Evolutionary conservation across 148 eudicot genomes (phyloP).

Genomic region (Diospyros lotus): DNA sequence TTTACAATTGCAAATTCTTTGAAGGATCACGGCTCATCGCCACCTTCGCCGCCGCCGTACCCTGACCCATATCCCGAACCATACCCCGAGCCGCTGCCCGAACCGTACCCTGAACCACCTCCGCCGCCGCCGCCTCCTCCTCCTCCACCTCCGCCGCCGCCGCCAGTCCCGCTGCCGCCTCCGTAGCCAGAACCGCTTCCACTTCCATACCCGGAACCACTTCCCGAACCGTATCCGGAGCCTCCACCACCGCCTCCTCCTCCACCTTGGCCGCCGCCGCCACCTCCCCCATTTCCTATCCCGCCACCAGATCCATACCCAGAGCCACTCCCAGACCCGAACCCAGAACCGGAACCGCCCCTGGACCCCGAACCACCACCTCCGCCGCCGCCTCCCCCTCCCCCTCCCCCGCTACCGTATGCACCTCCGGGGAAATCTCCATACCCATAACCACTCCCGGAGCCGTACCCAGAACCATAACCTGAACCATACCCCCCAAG

Average conservation of each 20-base stretch:
- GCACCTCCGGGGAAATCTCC: not conserved
- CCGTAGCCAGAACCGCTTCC: conserved; percentile 32
- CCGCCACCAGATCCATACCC: conserved; percentile 15
- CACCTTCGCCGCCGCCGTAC: conserved; percentile 9
- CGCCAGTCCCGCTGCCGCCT: conserved; percentile 11
- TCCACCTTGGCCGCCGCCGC: conserved; percentile 8
- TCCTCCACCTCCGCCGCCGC: not conserved
- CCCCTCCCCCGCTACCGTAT: conserved; percentile 19
- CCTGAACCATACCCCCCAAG: conserved; percentile 18
- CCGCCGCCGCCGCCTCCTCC: conserved; percentile 14
- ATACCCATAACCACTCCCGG: conserved; percentile 26
- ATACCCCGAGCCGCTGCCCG: conserved; percentile 20
- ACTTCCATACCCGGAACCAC: conserved; percentile 25
- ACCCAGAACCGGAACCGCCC: conserved; percentile 27
- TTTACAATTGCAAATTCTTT: not conserved
- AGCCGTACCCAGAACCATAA: conserved; percentile 25
- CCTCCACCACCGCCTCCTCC: conserved; percentile 20
- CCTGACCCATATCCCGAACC: conserved; percentile 24
- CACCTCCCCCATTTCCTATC: conserved; percentile 7
- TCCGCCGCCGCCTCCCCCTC: conserved; percentile 19
- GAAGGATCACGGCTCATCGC: conserved; percentile 15
- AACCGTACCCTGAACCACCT: conserved; percentile 7
- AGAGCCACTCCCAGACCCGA: conserved; percentile 21
- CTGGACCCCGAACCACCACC: conserved; percentile 22
- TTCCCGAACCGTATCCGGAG: conserved; percentile 13